phyloP scores from a whole-genome alignment of 805 yeast species.

The Lachancea kluyveri region DNA sequence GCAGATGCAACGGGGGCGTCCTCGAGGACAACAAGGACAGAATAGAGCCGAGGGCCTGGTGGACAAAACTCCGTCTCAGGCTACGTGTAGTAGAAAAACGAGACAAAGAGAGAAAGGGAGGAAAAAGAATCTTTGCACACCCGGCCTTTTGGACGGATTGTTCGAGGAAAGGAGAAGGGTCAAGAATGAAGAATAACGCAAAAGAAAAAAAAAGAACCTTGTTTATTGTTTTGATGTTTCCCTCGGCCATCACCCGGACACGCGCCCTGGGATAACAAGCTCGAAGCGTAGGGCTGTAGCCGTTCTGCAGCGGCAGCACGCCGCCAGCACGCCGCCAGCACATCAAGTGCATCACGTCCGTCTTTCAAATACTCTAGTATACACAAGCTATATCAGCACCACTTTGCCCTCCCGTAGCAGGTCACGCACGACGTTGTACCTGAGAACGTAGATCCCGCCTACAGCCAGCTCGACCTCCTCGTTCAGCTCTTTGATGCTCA shows the following conservation, averaged over 20 bases:
- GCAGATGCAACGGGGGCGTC: too few relatives aligned
- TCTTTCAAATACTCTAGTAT: not conserved
- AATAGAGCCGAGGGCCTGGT: too few relatives aligned
- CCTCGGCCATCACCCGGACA: not conserved
- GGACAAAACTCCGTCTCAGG: too few relatives aligned
- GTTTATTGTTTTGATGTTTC: constrained; percentile 1
- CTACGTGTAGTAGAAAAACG: too few relatives aligned
- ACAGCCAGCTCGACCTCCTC: constrained; percentile 51
- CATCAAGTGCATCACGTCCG: not conserved
- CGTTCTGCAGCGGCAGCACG: not conserved
- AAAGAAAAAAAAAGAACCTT: too few relatives aligned
- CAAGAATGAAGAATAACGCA: too few relatives aligned
- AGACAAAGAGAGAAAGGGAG: too few relatives aligned
- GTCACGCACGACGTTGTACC: constrained; percentile 49
- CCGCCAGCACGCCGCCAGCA: not conserved
- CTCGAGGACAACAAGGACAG: too few relatives aligned
- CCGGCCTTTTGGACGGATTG: too few relatives aligned
- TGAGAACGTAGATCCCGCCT: constrained; percentile 70
- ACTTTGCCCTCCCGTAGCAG: constrained; percentile 38
- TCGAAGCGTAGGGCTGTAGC: constrained; percentile 3
- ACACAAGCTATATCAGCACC: constrained; percentile 32
- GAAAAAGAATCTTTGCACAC: too few relatives aligned
- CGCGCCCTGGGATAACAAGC: not conserved
- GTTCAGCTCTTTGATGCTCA: constrained; percentile 38
- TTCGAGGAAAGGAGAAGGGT: too few relatives aligned